Conservation (phyloP, 257 asterid species). For the Jasminum sambac region DNA sequence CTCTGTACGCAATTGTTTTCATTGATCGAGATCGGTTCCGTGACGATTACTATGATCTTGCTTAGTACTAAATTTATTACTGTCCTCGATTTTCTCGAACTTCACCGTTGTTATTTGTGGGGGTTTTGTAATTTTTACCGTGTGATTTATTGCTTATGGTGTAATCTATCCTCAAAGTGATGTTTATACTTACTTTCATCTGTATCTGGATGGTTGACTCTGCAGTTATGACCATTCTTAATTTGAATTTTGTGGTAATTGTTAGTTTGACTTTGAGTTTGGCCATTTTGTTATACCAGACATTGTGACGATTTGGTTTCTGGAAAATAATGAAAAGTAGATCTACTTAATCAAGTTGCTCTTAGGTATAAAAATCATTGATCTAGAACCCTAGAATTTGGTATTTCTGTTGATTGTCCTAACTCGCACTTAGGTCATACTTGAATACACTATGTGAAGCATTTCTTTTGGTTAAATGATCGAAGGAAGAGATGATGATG, state of each 20-base stretch:
- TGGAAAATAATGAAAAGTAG: neutral
- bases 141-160: neutral
- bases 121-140: neutral
- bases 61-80: constrained; percentile 27
- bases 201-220: neutral
- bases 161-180: neutral
- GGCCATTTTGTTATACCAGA: neutral
- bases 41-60: constrained; percentile 44
- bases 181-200: neutral
- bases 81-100: neutral
- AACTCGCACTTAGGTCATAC: neutral
- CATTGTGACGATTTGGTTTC: neutral
- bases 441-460: neutral
- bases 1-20: constrained; percentile 64
- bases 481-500: neutral
- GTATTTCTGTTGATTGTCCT: neutral
- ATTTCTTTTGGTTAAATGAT: neutral
- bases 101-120: constrained; percentile 1
- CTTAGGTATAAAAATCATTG: neutral
- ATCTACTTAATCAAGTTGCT: neutral
- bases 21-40: constrained; percentile 50
- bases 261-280: neutral
- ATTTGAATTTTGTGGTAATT: neutral
- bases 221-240: neutral
- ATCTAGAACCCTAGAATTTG: neutral